phyloP scores from a whole-genome alignment of 352 stramenopile species.

The Globisporangium viniferum region DNA sequence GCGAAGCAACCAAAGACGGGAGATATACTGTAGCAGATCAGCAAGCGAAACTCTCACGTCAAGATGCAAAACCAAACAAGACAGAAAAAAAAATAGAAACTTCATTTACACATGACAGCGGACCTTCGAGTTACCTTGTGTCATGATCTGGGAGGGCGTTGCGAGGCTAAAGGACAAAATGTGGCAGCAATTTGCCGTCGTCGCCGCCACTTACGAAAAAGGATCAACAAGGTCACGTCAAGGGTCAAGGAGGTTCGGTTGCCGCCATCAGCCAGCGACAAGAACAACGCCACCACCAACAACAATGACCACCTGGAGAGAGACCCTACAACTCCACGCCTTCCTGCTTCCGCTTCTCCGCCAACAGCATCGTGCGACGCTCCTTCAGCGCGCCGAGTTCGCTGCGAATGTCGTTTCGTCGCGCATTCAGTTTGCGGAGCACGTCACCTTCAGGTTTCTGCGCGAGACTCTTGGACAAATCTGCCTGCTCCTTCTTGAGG shows the following conservation, averaged over 20 bases:
- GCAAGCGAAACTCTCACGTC: background rate
- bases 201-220: background rate
- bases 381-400: slow-evolving; percentile 82
- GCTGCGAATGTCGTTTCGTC: slow-evolving; percentile 83
- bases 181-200: background rate
- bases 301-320: background rate
- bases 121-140: background rate
- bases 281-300: background rate
- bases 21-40: background rate
- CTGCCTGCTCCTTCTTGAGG: slow-evolving; percentile 82
- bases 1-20: background rate
- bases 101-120: slow-evolving; percentile 6
- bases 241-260: background rate
- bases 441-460: slow-evolving; percentile 75
- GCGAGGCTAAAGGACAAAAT: background rate
- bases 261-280: too few relatives aligned
- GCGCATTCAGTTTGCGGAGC: slow-evolving; percentile 77
- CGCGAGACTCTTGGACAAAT: slow-evolving; percentile 66
- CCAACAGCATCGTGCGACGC: slow-evolving; percentile 71
- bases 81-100: slow-evolving; percentile 4
- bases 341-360: slow-evolving; percentile 82
- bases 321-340: slow-evolving; percentile 35
- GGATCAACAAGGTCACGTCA: background rate
- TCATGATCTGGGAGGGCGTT: background rate
- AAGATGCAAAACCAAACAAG: background rate